Evolutionary conservation across 129 eudicot species (phyloP), one percentile per base, ranked within the genome.

Genomic region (Flaveria trinervia): DNA sequence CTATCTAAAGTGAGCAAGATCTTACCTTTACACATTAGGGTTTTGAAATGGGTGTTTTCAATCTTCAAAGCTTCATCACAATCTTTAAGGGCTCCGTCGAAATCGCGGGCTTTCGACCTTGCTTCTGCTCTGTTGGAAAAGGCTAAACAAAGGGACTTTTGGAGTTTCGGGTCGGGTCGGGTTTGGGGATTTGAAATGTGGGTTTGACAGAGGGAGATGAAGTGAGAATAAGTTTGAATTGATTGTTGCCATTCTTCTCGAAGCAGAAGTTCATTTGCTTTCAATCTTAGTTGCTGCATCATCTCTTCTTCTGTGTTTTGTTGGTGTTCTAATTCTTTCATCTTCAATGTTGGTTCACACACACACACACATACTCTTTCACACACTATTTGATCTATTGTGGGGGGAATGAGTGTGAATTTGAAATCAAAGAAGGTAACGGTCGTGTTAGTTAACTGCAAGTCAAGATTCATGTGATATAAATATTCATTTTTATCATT

Each of bases 81-180:
- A 77, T 94, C 98, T 45, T 46, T 23, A 23, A 94, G 64, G 7
- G 93, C 96, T 69, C 68, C 80, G 10, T 80, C 64, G 26, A 83
- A 84, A 41, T 91, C 89, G 0, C 78, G 68, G 9, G 85, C 69
- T 45, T 87, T 85, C 7, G 71, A 88, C 67, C 87, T 79, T 46
- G 96, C 96, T 77, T 94, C 97, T 25, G 98, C 97, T 26, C 92
- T 79, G 80, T 89, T 91, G 11, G 97, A 91, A 77, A 84, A 88
- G 73, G 97, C 87, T 79, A 94, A 80, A 74, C 93, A 89, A 79
- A 94, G 88, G 66, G 98, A 85, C 64, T 82, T 89, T 25, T 61
- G 84, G 79, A 82, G 96, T 28, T 82, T 87, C n/a, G 80, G 82
- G 71, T 88, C 82, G 56, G 80, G 52, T 50, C 56, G 60, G 55